A percentile compares a stretch with the other conserved stretches of the same genome.
Conservation (phyloP, 2,329 filamentous ascomycete genomes). For the Zelopaecilomyces penicillatus region DNA sequence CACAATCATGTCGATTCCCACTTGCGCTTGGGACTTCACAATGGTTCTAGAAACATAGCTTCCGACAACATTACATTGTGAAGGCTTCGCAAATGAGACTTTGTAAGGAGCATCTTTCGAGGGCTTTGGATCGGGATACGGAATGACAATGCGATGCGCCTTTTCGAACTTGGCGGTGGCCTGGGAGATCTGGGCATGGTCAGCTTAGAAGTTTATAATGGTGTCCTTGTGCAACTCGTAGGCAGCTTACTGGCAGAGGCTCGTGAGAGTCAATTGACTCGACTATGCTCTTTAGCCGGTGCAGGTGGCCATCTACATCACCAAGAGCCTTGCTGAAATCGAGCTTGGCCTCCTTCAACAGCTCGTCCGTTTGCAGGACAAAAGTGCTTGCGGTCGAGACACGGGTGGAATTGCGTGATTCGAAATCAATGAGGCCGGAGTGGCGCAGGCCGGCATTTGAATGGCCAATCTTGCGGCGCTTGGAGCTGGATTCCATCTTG, state of each 20-base stretch:
- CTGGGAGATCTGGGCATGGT: slow-evolving; percentile 49
- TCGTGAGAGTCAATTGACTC: slow-evolving; percentile 43
- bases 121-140: slow-evolving; percentile 76
- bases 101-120: slow-evolving; percentile 72
- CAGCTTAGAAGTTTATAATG: background rate
- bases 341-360: slow-evolving; percentile 45
- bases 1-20: slow-evolving; percentile 73
- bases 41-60: slow-evolving; percentile 76
- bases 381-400: slow-evolving; percentile 45
- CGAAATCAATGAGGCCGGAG: slow-evolving; percentile 31
- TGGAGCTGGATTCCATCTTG: slow-evolving; percentile 38
- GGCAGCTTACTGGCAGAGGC: slow-evolving; percentile 38
- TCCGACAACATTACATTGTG: slow-evolving; percentile 77
- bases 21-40: slow-evolving; percentile 49
- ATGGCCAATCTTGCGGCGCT: slow-evolving; percentile 42
- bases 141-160: slow-evolving; percentile 60
- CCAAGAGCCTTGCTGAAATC: slow-evolving; percentile 42
- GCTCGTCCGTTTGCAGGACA: slow-evolving; percentile 50
- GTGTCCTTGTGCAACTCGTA: background rate
- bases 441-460: slow-evolving; percentile 24
- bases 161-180: slow-evolving; percentile 61
- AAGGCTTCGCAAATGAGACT: slow-evolving; percentile 66
- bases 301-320: slow-evolving; percentile 40
- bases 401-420: slow-evolving; percentile 30
- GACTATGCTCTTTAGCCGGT: slow-evolving; percentile 43